Percentiles rank a stretch among this genome's conserved stretches.
Evolutionary conservation across 352 stramenopile species (phyloP).

Genomic region (Globisporangium lucens): DNA sequence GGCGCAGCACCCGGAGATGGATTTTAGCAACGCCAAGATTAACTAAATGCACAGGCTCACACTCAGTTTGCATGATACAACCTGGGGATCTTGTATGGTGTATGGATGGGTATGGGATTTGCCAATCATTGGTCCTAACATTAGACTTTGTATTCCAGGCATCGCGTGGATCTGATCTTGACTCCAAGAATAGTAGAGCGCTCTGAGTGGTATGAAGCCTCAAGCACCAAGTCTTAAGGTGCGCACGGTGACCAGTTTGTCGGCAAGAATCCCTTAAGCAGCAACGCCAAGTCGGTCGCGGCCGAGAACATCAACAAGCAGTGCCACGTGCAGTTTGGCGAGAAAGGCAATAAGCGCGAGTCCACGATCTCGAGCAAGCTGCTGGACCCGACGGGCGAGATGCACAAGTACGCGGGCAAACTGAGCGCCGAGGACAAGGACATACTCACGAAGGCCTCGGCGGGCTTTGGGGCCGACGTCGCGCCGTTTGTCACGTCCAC

Average conservation of each 20-base stretch:
- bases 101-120: background rate
- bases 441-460: conserved; percentile 59
- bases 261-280: conserved; percentile 15
- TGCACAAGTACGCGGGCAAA: conserved; percentile 61
- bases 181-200: conserved; percentile 11
- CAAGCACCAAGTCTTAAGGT: conserved; percentile 21
- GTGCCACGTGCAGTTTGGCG: conserved; percentile 64
- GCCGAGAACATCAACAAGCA: conserved; percentile 55
- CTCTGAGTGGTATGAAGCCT: background rate
- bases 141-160: conserved; percentile 3
- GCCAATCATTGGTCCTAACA: conserved; percentile 4
- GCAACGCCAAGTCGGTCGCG: conserved; percentile 3
- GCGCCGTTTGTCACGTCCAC: conserved; percentile 59
- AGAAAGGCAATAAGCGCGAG: conserved; percentile 52
- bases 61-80: background rate
- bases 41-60: conserved; percentile 42
- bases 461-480: conserved; percentile 49
- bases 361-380: conserved; percentile 56
- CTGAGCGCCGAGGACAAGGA: conserved; percentile 46
- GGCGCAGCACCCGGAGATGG: conserved; percentile 98
- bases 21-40: conserved; percentile 99
- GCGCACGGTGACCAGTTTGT: conserved; percentile 18
- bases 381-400: conserved; percentile 54
- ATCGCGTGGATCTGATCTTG: conserved; percentile 2
- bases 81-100: background rate